A percentile compares a stretch with the other conserved stretches of the same genome.
Evolutionary conservation across 345 rosid species (phyloP).

Genomic region (Odontarrhena argentea): DNA sequence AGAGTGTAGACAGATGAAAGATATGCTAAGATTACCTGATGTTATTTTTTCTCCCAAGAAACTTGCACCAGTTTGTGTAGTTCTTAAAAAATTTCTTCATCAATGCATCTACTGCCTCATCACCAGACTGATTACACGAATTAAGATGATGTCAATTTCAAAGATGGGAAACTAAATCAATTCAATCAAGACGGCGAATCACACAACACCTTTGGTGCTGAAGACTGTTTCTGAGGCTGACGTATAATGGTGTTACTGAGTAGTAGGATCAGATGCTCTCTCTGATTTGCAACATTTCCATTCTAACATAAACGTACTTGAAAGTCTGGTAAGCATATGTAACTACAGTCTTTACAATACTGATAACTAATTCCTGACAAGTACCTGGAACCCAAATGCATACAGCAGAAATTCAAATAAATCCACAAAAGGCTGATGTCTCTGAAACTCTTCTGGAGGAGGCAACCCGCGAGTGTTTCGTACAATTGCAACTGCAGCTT

Average conservation of each 20-base stretch:
- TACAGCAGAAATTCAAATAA: constrained; percentile 75
- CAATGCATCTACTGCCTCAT: constrained; percentile 72
- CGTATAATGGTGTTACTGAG: constrained; percentile 70
- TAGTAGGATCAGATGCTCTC: constrained; percentile 91
- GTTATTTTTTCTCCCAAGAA: constrained; percentile 69
- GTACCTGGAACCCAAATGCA: constrained; percentile 92
- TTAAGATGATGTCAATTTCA: constrained; percentile 31
- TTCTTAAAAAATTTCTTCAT: constrained; percentile 88
- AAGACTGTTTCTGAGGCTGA: constrained; percentile 56
- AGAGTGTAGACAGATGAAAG: neutral
- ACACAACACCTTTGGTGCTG: constrained; percentile 56
- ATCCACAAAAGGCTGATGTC: constrained; percentile 56
- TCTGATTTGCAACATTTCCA: constrained; percentile 89
- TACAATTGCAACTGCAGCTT: constrained; percentile 75
- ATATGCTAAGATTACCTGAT: constrained; percentile 52
- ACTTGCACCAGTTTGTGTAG: constrained; percentile 92
- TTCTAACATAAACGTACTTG: constrained; percentile 47
- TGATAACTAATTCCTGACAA: constrained; percentile 10
- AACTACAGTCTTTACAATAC: constrained; percentile 12
- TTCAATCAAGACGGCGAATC: constrained; percentile 14
- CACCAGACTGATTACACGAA: constrained; percentile 57
- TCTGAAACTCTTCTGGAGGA: constrained; percentile 54
- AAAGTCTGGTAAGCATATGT: constrained; percentile 20
- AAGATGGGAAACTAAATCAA: constrained; percentile 16
- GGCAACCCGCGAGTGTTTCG: constrained; percentile 66